phyloP scores from a whole-genome alignment of 1,284 basidiomycete species.

The Malassezia dermatis region DNA sequence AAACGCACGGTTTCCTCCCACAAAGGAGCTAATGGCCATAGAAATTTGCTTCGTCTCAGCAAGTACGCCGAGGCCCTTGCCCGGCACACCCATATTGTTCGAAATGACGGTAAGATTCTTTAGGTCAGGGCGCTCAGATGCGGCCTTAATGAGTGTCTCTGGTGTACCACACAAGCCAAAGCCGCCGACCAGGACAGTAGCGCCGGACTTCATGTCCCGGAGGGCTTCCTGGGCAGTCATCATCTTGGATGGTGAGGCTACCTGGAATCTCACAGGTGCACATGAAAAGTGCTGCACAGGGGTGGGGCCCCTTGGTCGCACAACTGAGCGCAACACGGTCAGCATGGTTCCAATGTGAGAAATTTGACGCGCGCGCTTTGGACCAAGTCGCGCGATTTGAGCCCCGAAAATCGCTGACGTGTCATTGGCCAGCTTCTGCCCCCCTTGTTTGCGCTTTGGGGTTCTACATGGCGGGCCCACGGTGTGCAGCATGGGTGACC shows the following conservation, averaged over 20 bases:
- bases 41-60: conserved; percentile 31
- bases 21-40: conserved; percentile 43
- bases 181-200: conserved; percentile 33
- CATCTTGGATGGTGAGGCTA: conserved; percentile 22
- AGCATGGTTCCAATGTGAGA: conserved; percentile 2
- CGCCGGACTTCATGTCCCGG: conserved; percentile 33
- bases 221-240: conserved; percentile 36
- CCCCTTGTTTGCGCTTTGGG: background rate
- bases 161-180: conserved; percentile 46
- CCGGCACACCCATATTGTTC: conserved; percentile 44
- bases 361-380: background rate
- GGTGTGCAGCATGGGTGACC: background rate
- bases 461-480: background rate
- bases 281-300: conserved; percentile 3
- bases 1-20: conserved; percentile 44
- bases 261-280: background rate
- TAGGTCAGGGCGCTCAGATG: conserved; percentile 27
- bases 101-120: conserved; percentile 39
- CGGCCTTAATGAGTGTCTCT: conserved; percentile 41
- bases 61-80: conserved; percentile 33
- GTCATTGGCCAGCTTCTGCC: background rate
- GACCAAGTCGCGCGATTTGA: conserved; percentile 3
- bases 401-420: background rate
- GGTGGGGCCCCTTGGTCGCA: background rate
- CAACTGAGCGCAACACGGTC: background rate